Base-by-base conservation (phyloP, 2,329 filamentous ascomycete genomes). In the Pezicula carpinea region DNA sequence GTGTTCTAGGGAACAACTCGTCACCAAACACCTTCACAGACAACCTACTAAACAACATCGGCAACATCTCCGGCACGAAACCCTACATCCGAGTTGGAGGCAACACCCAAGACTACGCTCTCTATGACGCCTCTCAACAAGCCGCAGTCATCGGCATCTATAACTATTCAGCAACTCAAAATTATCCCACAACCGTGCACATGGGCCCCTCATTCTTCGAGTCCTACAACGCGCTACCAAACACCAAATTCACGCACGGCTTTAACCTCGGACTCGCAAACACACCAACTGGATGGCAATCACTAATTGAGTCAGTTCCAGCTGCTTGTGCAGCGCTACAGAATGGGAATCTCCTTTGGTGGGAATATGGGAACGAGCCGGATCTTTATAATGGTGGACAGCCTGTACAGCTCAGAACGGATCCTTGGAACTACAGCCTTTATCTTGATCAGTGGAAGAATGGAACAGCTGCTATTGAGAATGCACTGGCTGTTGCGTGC, bases 341-440 rank as follows among this genome's bases (percentile, higher is more conserved):
- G 3, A 63, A 64, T 10, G 73, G 71, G 5, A 77, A 71, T 45
- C 64, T 83, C 6, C 71, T 77, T 22, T 66, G 68, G 51, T 85
- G 77, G 77, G 78, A 82, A 58, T 77, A 83, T 53, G 80, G 82
- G 34, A 85, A 85, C 55, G 80, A 84, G 60, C 77, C 79, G 0
- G 80, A 85, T 59, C 63, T 84, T 6, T 84, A 67, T 61, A 71
- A 74, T 15, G 74, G 71, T 1, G 75, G 73, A 17, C 61, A 71
- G 3, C 75, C 78, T 52, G 72, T 74, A 1, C 64, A 69, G 0
- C 72, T 79, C 17, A 64, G 80, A 15, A 73, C 78, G 0, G 23
- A 66, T 0, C 66, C 58, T 26, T 84, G 77, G 72, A 73, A 71
- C 45, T 80, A 83, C 56, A 63, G 61, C 13, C 66, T 69, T 31